Conservation (phyloP, 2,329 filamentous ascomycete genomes). For the Fusarium mundagurra region DNA sequence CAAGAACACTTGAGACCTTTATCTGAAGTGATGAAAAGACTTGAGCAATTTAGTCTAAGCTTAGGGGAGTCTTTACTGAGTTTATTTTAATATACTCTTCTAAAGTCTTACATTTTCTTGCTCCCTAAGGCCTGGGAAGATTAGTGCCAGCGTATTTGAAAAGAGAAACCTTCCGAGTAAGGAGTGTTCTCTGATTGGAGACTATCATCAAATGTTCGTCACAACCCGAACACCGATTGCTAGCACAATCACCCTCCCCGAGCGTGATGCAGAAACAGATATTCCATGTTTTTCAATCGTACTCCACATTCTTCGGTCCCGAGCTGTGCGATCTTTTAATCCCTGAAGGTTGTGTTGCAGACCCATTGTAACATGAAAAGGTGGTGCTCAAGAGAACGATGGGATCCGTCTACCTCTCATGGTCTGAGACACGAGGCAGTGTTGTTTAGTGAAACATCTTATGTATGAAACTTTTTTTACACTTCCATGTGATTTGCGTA, state of each 20-base stretch:
- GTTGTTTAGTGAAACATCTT: conserved; percentile 14
- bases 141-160: neutral
- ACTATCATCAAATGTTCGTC: neutral
- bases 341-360: neutral
- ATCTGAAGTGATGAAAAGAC: too few species aligned
- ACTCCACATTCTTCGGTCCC: neutral
- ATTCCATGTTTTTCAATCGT: neutral
- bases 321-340: neutral
- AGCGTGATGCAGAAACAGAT: neutral
- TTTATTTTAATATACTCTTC: too few species aligned
- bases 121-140: neutral
- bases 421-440: conserved; percentile 15
- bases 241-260: neutral
- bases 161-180: neutral
- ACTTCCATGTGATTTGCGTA: neutral
- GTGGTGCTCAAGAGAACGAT: conserved; percentile 2
- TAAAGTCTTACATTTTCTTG: too few species aligned
- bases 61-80: too few species aligned
- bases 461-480: neutral
- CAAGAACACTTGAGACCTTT: too few species aligned
- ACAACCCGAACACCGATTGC: neutral
- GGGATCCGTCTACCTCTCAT: neutral
- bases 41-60: too few species aligned
- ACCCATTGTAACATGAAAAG: neutral
- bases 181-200: neutral